A percentile compares a stretch with the other conserved stretches of the same genome.
Conservation (phyloP, 2,329 filamentous ascomycete species). For the Aspergillus brunneoviolaceus region DNA sequence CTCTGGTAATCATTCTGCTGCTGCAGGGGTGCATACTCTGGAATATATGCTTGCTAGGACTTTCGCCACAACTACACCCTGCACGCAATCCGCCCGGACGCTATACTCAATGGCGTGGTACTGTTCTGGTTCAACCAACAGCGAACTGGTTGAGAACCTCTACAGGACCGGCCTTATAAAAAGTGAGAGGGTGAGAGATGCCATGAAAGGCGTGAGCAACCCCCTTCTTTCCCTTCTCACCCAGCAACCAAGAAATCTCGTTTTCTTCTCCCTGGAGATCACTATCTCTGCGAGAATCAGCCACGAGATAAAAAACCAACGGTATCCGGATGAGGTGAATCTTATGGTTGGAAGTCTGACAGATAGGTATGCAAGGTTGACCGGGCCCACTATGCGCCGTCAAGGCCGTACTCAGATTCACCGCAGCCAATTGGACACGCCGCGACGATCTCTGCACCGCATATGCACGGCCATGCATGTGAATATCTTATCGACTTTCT, state of each 20-base stretch:
- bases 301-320: not conserved
- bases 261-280: not conserved
- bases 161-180: conserved; percentile 69
- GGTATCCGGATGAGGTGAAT: not conserved
- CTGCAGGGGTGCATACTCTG: not conserved
- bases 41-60: conserved; percentile 14
- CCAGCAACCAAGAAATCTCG: not conserved
- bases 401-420: conserved; percentile 68
- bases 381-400: conserved; percentile 76
- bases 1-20: not conserved
- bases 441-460: conserved; percentile 71
- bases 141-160: conserved; percentile 75
- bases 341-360: conserved; percentile 9
- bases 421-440: conserved; percentile 67
- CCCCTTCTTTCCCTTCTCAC: not conserved
- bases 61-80: not conserved
- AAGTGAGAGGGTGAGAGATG: conserved; percentile 69
- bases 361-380: conserved; percentile 63
- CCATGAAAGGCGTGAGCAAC: conserved; percentile 68
- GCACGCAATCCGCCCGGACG: conserved; percentile 12
- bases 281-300: not conserved
- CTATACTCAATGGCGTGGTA: conserved; percentile 76
- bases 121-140: conserved; percentile 73
- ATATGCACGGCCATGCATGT: conserved; percentile 69
- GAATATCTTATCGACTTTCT: conserved; percentile 62